A percentile compares a stretch with the other conserved stretches of the same genome.
These are phyloP conservation scores for Cytospora chrysosperma DNA, from an alignment of 2,329 filamentous ascomycete genomes.

Conservation along the genomic window DNA sequence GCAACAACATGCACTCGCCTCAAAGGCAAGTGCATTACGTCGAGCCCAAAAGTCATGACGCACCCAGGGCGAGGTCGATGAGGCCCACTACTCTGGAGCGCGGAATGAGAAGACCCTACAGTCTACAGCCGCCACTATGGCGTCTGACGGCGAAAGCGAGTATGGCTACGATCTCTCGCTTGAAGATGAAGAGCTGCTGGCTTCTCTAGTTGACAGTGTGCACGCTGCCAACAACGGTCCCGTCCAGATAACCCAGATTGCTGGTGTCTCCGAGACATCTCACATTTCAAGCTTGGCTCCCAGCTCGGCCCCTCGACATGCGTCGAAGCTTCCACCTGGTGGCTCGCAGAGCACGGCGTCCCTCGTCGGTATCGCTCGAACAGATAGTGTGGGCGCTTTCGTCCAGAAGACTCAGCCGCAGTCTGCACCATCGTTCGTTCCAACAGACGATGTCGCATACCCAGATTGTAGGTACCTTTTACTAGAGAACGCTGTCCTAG, in stretches of 20 bases:
- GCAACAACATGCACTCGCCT: slow-evolving; percentile 4
- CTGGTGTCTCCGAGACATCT: neutral
- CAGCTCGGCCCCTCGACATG: slow-evolving; percentile 9
- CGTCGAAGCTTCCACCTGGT: slow-evolving; percentile 1
- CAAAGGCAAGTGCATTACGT: neutral
- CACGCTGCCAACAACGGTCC: neutral
- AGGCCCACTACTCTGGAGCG: slow-evolving; percentile 1
- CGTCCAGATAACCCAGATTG: neutral
- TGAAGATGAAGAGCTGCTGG: slow-evolving; percentile 47
- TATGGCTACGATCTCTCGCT: slow-evolving; percentile 48
- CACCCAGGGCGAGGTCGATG: slow-evolving; percentile 8
- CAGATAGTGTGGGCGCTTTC: slow-evolving; percentile 18
- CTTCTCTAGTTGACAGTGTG: slow-evolving; percentile 18
- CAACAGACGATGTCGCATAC: slow-evolving; percentile 40
- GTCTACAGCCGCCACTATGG: slow-evolving; percentile 19
- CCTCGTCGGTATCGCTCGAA: slow-evolving; percentile 23
- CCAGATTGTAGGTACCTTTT: slow-evolving; percentile 50
- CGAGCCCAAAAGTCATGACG: slow-evolving; percentile 20
- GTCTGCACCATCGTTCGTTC: slow-evolving; percentile 15
- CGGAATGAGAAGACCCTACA: slow-evolving; percentile 16
- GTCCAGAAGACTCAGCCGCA: slow-evolving; percentile 16
- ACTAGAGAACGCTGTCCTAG: neutral
- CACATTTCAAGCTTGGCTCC: neutral
- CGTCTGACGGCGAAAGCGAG: slow-evolving; percentile 40
- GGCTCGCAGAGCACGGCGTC: slow-evolving; percentile 15